A percentile compares a stretch with the other conserved stretches of the same genome.
These are phyloP conservation scores for Ilex aquifolium DNA, from an alignment of 257 asterid species.

Conservation along the genomic window DNA sequence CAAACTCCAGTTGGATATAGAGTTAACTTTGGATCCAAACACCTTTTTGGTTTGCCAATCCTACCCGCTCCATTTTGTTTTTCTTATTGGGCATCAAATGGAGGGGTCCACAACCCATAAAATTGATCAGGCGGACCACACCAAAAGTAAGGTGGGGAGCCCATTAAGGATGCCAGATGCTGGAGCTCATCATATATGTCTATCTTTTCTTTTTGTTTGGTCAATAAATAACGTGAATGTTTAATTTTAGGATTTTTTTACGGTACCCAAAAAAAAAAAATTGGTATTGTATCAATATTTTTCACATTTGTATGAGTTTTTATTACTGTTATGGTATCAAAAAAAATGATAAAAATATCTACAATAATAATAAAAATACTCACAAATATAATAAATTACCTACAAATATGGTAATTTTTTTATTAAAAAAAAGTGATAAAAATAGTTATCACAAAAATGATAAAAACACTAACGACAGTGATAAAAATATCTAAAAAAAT, in stretches of 20 bases:
- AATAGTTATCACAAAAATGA: neutral
- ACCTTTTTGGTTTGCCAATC: conserved; percentile 33
- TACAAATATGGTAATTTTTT: no score
- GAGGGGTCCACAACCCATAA: neutral
- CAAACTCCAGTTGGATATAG: conserved; percentile 5
- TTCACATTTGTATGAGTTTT: neutral
- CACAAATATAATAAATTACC: no score
- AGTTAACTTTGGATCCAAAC: conserved; percentile 64
- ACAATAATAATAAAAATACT: no score
- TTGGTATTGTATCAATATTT: no score
- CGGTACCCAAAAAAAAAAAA: neutral
- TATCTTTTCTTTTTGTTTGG: conserved; percentile 17
- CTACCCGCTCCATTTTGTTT: conserved; percentile 27
- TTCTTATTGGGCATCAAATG: conserved; percentile 27
- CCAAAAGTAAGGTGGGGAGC: conserved; percentile 22
- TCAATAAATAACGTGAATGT: conserved; percentile 23
- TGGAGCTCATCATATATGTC: conserved; percentile 64
- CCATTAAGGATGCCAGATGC: conserved; percentile 35
- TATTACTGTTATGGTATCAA: no score
- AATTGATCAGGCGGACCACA: conserved; percentile 12
- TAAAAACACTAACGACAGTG: neutral
- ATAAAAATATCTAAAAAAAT: no score
- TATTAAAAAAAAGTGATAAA: no score
- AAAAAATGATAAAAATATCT: no score
- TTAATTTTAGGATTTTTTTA: neutral